Percentiles rank a stretch among this genome's conserved stretches.
Conservation (phyloP, 495 filamentous ascomycete species). For the Niebla homalea region DNA sequence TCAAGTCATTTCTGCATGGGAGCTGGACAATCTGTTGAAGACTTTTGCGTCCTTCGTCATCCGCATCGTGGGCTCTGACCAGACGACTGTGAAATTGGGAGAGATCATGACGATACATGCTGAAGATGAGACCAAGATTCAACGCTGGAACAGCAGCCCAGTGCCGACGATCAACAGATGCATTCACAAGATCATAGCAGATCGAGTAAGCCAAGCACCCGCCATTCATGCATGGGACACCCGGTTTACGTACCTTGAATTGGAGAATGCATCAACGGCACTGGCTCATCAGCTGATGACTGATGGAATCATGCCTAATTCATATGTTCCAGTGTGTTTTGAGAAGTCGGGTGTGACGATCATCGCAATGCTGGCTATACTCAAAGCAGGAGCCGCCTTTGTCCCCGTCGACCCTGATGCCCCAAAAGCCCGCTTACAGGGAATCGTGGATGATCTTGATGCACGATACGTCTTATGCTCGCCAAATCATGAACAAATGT, state of each 20-base stretch:
- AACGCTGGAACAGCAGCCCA: slow-evolving; percentile 25
- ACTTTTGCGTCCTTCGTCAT: slow-evolving; percentile 27
- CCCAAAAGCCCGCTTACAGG: slow-evolving; percentile 34
- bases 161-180: slow-evolving; percentile 19
- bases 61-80: slow-evolving; percentile 17
- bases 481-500: slow-evolving; percentile 7
- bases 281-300: slow-evolving; percentile 23
- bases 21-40: slow-evolving; percentile 31
- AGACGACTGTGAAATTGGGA: slow-evolving; percentile 16
- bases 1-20: slow-evolving; percentile 23
- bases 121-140: slow-evolving; percentile 26
- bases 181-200: slow-evolving; percentile 5
- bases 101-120: slow-evolving; percentile 27
- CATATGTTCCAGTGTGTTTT: slow-evolving; percentile 30
- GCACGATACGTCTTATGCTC: slow-evolving; percentile 35
- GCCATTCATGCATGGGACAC: slow-evolving; percentile 35
- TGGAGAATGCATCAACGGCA: slow-evolving; percentile 26
- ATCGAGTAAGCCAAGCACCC: background rate
- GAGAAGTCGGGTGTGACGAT: slow-evolving; percentile 31
- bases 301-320: slow-evolving; percentile 20
- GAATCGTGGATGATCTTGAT: slow-evolving; percentile 34
- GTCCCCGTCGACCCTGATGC: slow-evolving; percentile 37
- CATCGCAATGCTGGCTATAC: slow-evolving; percentile 28
- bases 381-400: slow-evolving; percentile 38
- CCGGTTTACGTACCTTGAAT: slow-evolving; percentile 35